Conservation (phyloP, 163 green algal species). For the Chloromonas sp. region DNA sequence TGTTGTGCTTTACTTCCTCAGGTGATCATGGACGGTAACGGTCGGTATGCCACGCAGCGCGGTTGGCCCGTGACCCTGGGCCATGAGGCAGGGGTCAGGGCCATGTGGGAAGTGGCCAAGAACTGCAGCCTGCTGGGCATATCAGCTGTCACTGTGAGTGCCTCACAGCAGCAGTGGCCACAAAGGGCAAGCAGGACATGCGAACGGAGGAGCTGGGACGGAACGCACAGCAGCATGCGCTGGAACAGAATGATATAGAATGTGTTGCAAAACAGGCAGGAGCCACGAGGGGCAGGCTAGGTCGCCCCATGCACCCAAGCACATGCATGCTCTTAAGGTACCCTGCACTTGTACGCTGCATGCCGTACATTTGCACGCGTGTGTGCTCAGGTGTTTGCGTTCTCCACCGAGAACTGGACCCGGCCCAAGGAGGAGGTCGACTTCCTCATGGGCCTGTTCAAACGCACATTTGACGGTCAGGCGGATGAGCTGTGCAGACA, state of each 20-base stretch:
- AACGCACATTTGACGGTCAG: neutral
- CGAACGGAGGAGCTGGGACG: too few relatives aligned
- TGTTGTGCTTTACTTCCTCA: constrained; percentile 2
- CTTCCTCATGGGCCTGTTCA: constrained; percentile 14
- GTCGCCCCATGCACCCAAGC: too few relatives aligned
- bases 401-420: constrained; percentile 6
- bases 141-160: constrained; percentile 26
- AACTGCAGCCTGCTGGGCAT: constrained; percentile 18
- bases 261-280: neutral
- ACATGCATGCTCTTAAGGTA: too few relatives aligned
- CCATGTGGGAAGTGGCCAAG: constrained; percentile 18
- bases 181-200: neutral
- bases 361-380: neutral
- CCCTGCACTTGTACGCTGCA: neutral
- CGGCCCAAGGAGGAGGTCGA: neutral
- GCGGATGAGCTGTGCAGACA: neutral
- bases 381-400: constrained; percentile 1
- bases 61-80: constrained; percentile 9
- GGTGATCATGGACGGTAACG: constrained; percentile 46
- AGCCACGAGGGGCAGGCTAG: too few relatives aligned
- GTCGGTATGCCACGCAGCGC: constrained; percentile 22
- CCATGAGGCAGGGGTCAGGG: constrained; percentile 26
- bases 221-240: too few relatives aligned
- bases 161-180: neutral
- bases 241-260: too few relatives aligned